These are phyloP conservation scores for Gliomastix tumulicola DNA, from an alignment of 2,329 filamentous ascomycete genomes.

Conservation along the genomic window DNA sequence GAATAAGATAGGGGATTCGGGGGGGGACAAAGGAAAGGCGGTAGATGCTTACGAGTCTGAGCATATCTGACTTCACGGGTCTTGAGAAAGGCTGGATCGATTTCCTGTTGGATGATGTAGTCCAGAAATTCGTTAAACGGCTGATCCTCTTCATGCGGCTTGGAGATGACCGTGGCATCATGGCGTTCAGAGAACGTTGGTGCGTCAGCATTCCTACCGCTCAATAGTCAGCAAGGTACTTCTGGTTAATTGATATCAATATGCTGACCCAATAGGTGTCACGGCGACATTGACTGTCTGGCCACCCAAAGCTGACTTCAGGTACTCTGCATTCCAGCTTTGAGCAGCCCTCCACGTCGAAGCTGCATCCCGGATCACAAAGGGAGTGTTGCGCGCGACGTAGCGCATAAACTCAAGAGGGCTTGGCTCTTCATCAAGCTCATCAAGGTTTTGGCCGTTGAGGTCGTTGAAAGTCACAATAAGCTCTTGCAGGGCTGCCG, in stretches of 20 bases:
- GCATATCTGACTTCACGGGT: slow-evolving; percentile 57
- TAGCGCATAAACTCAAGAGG: slow-evolving; percentile 75
- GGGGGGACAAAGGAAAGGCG: background rate
- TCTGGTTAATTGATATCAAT: slow-evolving; percentile 5
- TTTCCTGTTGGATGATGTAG: slow-evolving; percentile 53
- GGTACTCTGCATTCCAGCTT: slow-evolving; percentile 56
- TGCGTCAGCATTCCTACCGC: slow-evolving; percentile 27
- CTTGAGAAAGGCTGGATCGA: slow-evolving; percentile 17
- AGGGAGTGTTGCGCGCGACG: slow-evolving; percentile 67
- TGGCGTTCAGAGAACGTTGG: slow-evolving; percentile 18
- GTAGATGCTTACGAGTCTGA: slow-evolving; percentile 55
- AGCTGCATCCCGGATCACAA: slow-evolving; percentile 61
- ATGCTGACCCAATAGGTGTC: slow-evolving; percentile 60
- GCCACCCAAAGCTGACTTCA: slow-evolving; percentile 46
- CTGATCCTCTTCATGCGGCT: slow-evolving; percentile 62
- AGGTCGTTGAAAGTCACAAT: slow-evolving; percentile 68
- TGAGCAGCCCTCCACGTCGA: slow-evolving; percentile 53
- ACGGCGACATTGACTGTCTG: slow-evolving; percentile 66
- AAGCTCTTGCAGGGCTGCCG: slow-evolving; percentile 34
- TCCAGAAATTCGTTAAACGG: slow-evolving; percentile 56
- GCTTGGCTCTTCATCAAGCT: slow-evolving; percentile 58
- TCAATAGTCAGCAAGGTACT: background rate
- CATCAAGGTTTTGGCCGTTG: slow-evolving; percentile 53
- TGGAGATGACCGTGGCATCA: slow-evolving; percentile 49
- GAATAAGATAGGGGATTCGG: background rate